Conservation (phyloP, 768 basidiomycete species). For the Cystobasidium onofrii region DNA sequence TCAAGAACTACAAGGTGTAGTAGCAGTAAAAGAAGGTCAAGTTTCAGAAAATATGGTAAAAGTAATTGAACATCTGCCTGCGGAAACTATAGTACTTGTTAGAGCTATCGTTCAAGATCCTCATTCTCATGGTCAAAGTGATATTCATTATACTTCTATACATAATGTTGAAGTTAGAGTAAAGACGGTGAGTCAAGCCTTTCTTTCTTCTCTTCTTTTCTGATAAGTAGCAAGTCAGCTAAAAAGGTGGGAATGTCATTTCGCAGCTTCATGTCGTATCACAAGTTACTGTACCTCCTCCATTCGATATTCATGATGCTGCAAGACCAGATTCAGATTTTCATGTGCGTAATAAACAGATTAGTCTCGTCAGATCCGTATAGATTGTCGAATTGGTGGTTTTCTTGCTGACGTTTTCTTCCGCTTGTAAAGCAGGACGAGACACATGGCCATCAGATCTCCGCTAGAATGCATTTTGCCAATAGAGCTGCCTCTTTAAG, state of each 20-base stretch:
- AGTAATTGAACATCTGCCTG: constrained; percentile 65
- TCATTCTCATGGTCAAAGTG: constrained; percentile 58
- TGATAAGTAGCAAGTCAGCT: too few species aligned
- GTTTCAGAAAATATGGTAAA: constrained; percentile 95
- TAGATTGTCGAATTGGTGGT: too few species aligned
- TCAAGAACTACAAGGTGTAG: constrained; percentile 73
- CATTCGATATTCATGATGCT: constrained; percentile 32
- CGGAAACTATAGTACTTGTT: constrained; percentile 83
- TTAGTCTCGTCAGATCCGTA: too few species aligned
- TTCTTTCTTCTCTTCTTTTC: too few species aligned
- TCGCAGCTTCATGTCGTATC: constrained; percentile 18
- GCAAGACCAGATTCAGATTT: constrained; percentile 60
- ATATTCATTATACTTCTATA: constrained; percentile 79
- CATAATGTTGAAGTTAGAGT: constrained; percentile 77
- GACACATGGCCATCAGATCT: constrained; percentile 51
- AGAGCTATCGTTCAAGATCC: constrained; percentile 59
- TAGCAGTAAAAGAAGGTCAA: constrained; percentile 59
- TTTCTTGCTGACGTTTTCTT: background rate
- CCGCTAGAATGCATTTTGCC: constrained; percentile 83
- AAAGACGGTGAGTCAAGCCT: constrained; percentile 54
- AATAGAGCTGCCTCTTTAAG: constrained; percentile 86
- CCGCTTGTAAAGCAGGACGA: background rate
- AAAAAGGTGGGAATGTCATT: too few species aligned
- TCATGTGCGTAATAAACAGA: constrained; percentile 51
- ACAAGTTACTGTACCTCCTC: constrained; percentile 49